phyloP scores from a whole-genome alignment of 2,329 filamentous ascomycete species.

The Samsoniella hepiali region DNA sequence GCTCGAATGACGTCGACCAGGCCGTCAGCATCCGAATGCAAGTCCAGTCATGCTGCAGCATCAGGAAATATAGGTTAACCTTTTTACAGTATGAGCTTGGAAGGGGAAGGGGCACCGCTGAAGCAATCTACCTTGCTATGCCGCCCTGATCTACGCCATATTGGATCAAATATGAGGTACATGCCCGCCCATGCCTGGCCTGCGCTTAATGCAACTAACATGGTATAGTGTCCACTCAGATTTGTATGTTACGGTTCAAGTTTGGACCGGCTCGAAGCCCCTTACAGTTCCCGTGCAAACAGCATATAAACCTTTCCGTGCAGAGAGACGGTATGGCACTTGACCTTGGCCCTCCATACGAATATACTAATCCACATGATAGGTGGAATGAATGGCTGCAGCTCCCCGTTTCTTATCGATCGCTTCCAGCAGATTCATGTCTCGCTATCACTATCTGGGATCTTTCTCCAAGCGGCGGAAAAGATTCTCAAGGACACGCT shows the following conservation, averaged over 20 bases:
- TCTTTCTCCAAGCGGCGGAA: constrained; percentile 72
- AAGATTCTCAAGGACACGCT: constrained; percentile 68
- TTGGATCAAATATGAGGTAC: constrained; percentile 79
- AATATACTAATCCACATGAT: constrained; percentile 13
- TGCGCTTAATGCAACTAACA: constrained; percentile 17
- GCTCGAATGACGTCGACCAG: constrained; percentile 77
- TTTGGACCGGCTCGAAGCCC: constrained; percentile 95
- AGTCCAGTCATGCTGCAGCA: constrained; percentile 24
- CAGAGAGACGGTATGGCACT: constrained; percentile 54
- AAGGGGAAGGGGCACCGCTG: constrained; percentile 42
- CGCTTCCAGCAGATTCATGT: constrained; percentile 75
- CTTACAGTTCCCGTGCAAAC: constrained; percentile 90
- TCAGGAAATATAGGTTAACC: constrained; percentile 4
- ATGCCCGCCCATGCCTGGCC: constrained; percentile 14
- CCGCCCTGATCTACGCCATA: constrained; percentile 75
- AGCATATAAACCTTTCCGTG: constrained; percentile 85
- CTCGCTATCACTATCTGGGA: constrained; percentile 96
- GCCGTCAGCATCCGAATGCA: constrained; percentile 66
- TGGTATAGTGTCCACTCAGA: constrained; percentile 69
- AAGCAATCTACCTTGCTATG: constrained; percentile 68
- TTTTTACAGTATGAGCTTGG: constrained; percentile 43
- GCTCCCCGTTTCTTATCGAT: constrained; percentile 79
- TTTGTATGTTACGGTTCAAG: constrained; percentile 86
- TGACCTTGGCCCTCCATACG: background rate
- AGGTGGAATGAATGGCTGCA: constrained; percentile 97